A percentile compares a stretch with the other conserved stretches of the same genome.
These are phyloP conservation scores for Linnemannia exigua DNA, from an alignment of 192 early-diverging fungal species.

Conservation along the genomic window DNA sequence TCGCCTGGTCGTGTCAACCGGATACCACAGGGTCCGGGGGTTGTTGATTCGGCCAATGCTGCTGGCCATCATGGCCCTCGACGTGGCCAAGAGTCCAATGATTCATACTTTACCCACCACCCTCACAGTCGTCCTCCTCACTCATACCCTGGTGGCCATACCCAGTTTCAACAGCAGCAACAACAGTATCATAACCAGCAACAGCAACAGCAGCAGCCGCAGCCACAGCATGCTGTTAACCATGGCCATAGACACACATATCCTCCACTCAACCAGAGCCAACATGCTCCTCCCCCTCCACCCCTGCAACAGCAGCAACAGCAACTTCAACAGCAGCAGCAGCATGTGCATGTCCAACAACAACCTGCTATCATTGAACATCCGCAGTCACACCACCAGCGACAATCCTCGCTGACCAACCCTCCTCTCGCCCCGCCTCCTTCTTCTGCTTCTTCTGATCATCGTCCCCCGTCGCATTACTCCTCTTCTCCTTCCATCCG, in stretches of 20 bases:
- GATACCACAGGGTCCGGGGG: slow-evolving; percentile 5
- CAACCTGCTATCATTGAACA: not conserved
- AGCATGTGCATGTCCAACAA: too few relatives aligned
- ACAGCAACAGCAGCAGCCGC: slow-evolving; percentile 21
- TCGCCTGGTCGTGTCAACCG: slow-evolving; percentile 13
- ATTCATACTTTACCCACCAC: slow-evolving; percentile 42
- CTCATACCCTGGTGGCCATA: not conserved
- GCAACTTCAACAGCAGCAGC: not conserved
- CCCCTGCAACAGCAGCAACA: slow-evolving; percentile 6
- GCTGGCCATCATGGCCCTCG: not conserved
- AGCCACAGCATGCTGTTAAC: not conserved
- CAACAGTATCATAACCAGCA: not conserved
- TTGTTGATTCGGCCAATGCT: not conserved
- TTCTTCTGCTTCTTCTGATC: slow-evolving; percentile 12
- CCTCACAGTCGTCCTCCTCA: slow-evolving; percentile 12
- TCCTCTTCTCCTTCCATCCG: slow-evolving; percentile 8
- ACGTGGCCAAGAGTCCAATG: slow-evolving; percentile 20
- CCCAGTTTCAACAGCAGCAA: slow-evolving; percentile 20
- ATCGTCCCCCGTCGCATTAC: slow-evolving; percentile 14
- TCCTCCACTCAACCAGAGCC: not conserved
- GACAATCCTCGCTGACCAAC: slow-evolving; percentile 11
- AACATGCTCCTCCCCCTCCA: not conserved
- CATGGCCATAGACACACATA: not conserved
- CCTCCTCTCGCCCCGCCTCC: not conserved
- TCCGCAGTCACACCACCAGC: slow-evolving; percentile 14